Percentiles rank a stretch among this genome's conserved stretches.
phyloP scores from a whole-genome alignment of 2,329 filamentous ascomycete genomes.

The Tolypocladium inflatum region DNA sequence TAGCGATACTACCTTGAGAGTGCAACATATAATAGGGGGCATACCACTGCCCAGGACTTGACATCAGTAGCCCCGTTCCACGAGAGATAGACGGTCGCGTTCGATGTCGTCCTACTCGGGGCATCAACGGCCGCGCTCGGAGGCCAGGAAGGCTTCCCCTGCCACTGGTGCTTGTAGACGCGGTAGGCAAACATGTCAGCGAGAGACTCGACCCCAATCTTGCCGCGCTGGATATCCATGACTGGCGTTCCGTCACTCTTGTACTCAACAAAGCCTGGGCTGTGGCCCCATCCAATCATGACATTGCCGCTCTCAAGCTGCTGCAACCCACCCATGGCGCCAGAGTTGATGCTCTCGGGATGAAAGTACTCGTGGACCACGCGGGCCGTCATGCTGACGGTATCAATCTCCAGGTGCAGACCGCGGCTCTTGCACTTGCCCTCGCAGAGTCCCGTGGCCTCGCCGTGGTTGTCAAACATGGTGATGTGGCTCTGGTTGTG shows the following conservation, averaged over 20 bases:
- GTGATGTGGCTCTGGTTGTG: slow-evolving; percentile 19
- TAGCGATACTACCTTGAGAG: not conserved
- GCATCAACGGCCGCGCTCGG: slow-evolving; percentile 11
- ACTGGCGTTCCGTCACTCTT: not conserved
- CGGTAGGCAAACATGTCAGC: slow-evolving; percentile 19
- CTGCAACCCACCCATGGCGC: slow-evolving; percentile 17
- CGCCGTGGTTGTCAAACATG: slow-evolving; percentile 29
- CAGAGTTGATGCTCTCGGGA: slow-evolving; percentile 13
- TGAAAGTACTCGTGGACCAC: slow-evolving; percentile 20
- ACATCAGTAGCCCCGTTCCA: not conserved
- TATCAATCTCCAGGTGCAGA: slow-evolving; percentile 18
- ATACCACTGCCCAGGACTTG: not conserved
- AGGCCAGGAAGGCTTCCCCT: slow-evolving; percentile 16
- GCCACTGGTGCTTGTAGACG: slow-evolving; percentile 16
- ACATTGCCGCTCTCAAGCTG: slow-evolving; percentile 17
- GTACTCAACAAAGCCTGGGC: not conserved
- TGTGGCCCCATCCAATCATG: slow-evolving; percentile 9
- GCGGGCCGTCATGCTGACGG: slow-evolving; percentile 15
- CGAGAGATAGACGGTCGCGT: not conserved
- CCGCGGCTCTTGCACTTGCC: not conserved
- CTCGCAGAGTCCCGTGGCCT: slow-evolving; percentile 17
- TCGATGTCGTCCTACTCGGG: not conserved
- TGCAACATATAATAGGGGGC: not conserved
- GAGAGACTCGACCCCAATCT: slow-evolving; percentile 10
- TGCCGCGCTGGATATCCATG: slow-evolving; percentile 6